Evolutionary conservation across 371 early-diverging fungal genomes (phyloP).

Genomic region (Apophysomyces ossiformis): DNA sequence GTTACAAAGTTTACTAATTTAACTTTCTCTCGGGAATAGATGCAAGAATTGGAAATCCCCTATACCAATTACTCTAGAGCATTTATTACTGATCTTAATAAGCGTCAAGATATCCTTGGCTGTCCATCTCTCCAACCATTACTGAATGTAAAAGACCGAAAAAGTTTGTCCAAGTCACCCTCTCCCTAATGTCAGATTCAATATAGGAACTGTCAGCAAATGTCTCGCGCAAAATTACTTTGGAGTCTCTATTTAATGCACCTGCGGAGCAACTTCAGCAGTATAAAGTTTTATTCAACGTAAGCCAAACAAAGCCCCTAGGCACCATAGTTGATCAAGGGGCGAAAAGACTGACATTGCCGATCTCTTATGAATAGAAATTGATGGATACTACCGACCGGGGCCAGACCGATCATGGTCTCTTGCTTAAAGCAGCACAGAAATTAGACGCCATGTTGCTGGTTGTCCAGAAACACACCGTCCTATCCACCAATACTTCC

Average conservation of each 20-base stretch:
- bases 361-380: conserved; percentile 26
- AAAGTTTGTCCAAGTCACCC: not conserved
- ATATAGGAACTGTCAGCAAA: conserved; percentile 35
- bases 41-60: conserved; percentile 57
- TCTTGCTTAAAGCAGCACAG: conserved; percentile 39
- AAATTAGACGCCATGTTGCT: conserved; percentile 42
- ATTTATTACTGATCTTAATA: conserved; percentile 41
- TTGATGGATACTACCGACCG: conserved; percentile 46
- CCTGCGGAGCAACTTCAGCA: conserved; percentile 53
- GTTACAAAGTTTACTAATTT: conserved; percentile 6
- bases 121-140: conserved; percentile 34
- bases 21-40: conserved; percentile 23
- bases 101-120: conserved; percentile 39
- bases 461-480: conserved; percentile 28
- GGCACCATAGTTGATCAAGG: conserved; percentile 8
- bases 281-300: conserved; percentile 54
- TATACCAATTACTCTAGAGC: conserved; percentile 52
- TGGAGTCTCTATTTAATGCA: conserved; percentile 50
- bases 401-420: conserved; percentile 43
- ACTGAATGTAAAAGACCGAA: conserved; percentile 23
- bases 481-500: conserved; percentile 2
- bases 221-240: conserved; percentile 32
- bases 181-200: not conserved
- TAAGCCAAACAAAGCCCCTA: conserved; percentile 23
- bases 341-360: not conserved